Percentiles rank a stretch among this genome's conserved stretches.
These are phyloP conservation scores for Trichoderma cornu-damae DNA, from an alignment of 2,329 filamentous ascomycete genomes.

Conservation along the genomic window DNA sequence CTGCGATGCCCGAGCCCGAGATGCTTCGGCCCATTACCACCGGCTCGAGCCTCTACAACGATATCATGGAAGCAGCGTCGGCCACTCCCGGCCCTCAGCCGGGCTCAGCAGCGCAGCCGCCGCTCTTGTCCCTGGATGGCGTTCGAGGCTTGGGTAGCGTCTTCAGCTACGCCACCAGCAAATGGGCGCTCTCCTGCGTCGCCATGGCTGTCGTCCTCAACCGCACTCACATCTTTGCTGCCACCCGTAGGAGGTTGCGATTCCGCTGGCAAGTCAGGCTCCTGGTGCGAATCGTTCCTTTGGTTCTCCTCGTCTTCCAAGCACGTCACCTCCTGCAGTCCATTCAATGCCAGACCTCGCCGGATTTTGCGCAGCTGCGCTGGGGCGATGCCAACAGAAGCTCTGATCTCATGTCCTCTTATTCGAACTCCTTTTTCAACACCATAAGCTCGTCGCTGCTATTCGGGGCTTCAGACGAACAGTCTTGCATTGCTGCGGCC, in stretches of 20 bases:
- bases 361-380: slow-evolving; percentile 62
- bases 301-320: slow-evolving; percentile 65
- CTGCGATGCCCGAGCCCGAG: slow-evolving; percentile 22
- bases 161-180: slow-evolving; percentile 84
- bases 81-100: slow-evolving; percentile 17
- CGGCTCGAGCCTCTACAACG: slow-evolving; percentile 26
- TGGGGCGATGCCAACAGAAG: slow-evolving; percentile 63
- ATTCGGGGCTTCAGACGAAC: slow-evolving; percentile 65
- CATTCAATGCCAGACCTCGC: slow-evolving; percentile 86
- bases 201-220: slow-evolving; percentile 83
- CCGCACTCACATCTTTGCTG: slow-evolving; percentile 88
- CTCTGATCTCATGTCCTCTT: slow-evolving; percentile 64
- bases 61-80: slow-evolving; percentile 29
- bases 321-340: slow-evolving; percentile 68
- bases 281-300: slow-evolving; percentile 63
- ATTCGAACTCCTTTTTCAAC: slow-evolving; percentile 66
- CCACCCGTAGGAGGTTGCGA: slow-evolving; percentile 72
- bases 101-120: slow-evolving; percentile 26
- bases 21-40: slow-evolving; percentile 25
- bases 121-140: slow-evolving; percentile 53
- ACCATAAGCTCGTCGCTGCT: slow-evolving; percentile 65
- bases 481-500: slow-evolving; percentile 67
- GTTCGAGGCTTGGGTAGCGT: slow-evolving; percentile 73
- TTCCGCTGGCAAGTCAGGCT: slow-evolving; percentile 69
- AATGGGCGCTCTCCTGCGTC: slow-evolving; percentile 87